A percentile compares a stretch with the other conserved stretches of the same genome.
phyloP scores from a whole-genome alignment of 2,329 filamentous ascomycete genomes.

The Myotisia sp. region DNA sequence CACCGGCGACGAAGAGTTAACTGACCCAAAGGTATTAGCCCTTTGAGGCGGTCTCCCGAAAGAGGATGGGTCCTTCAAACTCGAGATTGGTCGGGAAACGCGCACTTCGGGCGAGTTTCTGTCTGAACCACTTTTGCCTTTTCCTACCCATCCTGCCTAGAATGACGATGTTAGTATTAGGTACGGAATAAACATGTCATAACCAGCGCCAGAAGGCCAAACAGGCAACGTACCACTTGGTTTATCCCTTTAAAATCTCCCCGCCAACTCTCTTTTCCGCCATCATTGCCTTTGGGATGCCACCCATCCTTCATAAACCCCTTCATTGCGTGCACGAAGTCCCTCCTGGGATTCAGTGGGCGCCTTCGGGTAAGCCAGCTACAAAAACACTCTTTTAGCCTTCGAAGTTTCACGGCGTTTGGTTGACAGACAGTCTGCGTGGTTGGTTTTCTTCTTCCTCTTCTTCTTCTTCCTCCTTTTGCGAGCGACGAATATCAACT shows the following conservation, averaged over 20 bases:
- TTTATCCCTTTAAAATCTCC: constrained; percentile 44
- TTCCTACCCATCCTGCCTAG: constrained; percentile 46
- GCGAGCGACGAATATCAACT: no score
- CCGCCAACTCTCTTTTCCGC: constrained; percentile 40
- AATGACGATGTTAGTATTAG: constrained; percentile 7
- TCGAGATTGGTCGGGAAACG: constrained; percentile 49
- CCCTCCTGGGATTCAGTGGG: no score
- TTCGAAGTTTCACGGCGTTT: no score
- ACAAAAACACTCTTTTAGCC: no score
- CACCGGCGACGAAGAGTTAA: constrained; percentile 31
- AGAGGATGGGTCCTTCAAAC: constrained; percentile 58
- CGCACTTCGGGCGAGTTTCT: constrained; percentile 33
- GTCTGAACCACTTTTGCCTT: constrained; percentile 33
- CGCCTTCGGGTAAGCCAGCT: no score
- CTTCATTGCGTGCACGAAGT: no score
- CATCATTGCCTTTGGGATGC: constrained; percentile 41
- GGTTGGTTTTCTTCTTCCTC: no score
- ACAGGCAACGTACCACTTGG: constrained; percentile 35
- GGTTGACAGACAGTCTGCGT: no score
- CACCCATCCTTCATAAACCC: constrained; percentile 38
- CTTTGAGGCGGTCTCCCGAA: constrained; percentile 73
- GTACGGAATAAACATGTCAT: not conserved
- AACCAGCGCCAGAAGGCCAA: not conserved
- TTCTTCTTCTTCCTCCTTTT: no score
- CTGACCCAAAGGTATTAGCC: constrained; percentile 36